Conservation (phyloP, 257 asterid genomes). For the Paraleonurus japonicus region DNA sequence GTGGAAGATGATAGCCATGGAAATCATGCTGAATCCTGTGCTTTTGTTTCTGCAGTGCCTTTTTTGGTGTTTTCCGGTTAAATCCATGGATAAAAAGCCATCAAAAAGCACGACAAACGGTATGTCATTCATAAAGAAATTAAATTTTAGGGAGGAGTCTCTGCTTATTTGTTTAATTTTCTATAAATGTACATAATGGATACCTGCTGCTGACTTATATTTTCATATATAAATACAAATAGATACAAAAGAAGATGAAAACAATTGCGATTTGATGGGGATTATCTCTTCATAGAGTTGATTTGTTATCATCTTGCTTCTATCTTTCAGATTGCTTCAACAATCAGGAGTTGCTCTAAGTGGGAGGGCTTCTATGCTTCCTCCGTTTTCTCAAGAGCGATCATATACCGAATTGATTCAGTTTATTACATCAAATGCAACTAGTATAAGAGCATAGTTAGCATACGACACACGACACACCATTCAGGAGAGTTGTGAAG, state of each 20-base stretch:
- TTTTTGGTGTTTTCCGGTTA: slow-evolving; percentile 35
- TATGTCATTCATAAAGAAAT: not conserved
- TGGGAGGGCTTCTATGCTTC: slow-evolving; percentile 23
- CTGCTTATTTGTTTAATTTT: not conserved
- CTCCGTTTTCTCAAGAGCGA: slow-evolving; percentile 2
- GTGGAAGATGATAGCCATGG: not conserved
- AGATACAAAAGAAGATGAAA: too few species aligned
- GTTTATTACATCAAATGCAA: not conserved
- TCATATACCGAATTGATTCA: slow-evolving; percentile 9
- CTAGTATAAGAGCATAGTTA: slow-evolving; percentile 8
- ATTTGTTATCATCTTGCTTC: not conserved
- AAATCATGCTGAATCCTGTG: slow-evolving; percentile 11
- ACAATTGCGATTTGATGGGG: not conserved
- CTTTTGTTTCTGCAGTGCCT: slow-evolving; percentile 41
- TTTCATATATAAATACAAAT: not conserved
- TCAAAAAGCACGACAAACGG: slow-evolving; percentile 15
- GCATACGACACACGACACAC: slow-evolving; percentile 18
- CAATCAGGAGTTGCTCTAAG: not conserved
- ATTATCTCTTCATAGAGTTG: not conserved
- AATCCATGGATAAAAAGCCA: slow-evolving; percentile 1
- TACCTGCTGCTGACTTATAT: not conserved
- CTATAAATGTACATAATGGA: not conserved
- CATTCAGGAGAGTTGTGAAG: slow-evolving; percentile 15
- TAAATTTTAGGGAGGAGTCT: not conserved
- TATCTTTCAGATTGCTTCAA: slow-evolving; percentile 17